Base-by-base conservation (phyloP, 2,329 filamentous ascomycete genomes). In the Daldinia sp. region DNA sequence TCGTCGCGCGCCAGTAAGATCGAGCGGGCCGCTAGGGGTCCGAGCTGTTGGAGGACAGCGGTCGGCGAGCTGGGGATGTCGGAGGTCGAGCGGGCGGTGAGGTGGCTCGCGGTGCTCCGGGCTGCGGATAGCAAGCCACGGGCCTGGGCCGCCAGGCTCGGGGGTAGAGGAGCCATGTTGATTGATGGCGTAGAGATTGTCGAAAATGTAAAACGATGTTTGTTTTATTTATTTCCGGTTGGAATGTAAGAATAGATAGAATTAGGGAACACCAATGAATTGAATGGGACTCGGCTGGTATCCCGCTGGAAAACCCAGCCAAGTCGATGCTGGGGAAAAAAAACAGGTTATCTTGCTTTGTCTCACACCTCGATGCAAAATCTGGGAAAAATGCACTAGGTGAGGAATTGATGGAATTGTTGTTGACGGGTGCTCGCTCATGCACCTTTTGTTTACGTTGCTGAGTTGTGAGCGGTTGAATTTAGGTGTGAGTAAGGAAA, bases 1-100 rank as follows among this genome's bases (percentile, higher is more conserved):
- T 74, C 26, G 33, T 33, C 46, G 9, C 78, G 83, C 26, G 78
- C 78, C 7, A 80, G 72, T 6, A 87, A 79, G n/a, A 84, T 66
- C 4, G 80, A 80, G 50, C 78, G 80, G 10, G 82, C 84, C 15
- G 80, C 77, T 3, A 87, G 75, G 3, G 83, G 83, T 0, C 82
- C 82, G 15, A 82, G 78, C 13, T 78, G 73, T 1, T 78, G 73
- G 41, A 77, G 71, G 53, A 69, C 78, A 67, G 46, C 64, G 59
- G 39, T 59, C 53, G 57, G 60, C 60, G 50, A 67, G 61, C 33
- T 70, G 44, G 39, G 74, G 56, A 63, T 68, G 54, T 50, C 67
- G 33, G 77, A 74, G 56, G 74, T 67, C 28, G 77, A 72, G 65
- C 81, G 72, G 63, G 76, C 67, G 57, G 74, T 73, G 61, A 79